These are phyloP conservation scores for Termitomyces sp. DNA, from an alignment of 768 basidiomycete genomes.

Conservation along the genomic window DNA sequence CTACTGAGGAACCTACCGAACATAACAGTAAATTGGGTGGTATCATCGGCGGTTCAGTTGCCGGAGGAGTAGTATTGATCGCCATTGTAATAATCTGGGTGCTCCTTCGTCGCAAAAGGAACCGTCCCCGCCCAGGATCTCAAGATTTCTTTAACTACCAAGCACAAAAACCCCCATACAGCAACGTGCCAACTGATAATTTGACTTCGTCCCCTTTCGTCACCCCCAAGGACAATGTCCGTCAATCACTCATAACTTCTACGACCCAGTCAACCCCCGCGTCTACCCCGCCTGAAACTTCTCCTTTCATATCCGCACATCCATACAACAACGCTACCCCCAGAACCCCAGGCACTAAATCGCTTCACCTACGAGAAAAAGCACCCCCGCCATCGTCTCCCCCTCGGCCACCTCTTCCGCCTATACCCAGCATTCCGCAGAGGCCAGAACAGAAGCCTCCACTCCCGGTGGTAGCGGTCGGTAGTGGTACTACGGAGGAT, in stretches of 20 bases:
- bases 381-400: background rate
- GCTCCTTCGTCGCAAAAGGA: conserved; percentile 5
- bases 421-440: background rate
- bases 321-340: background rate
- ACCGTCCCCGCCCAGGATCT: conserved; percentile 5
- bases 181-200: background rate
- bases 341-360: background rate
- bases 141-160: conserved; percentile 14
- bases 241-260: background rate
- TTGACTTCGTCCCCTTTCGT: background rate
- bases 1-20: background rate
- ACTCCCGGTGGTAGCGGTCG: background rate
- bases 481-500: background rate
- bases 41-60: conserved; percentile 19
- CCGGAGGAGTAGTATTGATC: conserved; percentile 13
- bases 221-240: background rate
- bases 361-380: background rate
- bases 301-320: background rate
- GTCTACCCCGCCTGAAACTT: background rate
- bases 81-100: conserved; percentile 5
- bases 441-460: background rate
- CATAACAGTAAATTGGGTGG: background rate
- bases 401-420: background rate
- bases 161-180: conserved; percentile 3
- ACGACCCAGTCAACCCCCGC: background rate